Evolutionary conservation across 2,329 filamentous ascomycete genomes (phyloP).

Genomic region (Magnaporthiopsis incrustans): DNA sequence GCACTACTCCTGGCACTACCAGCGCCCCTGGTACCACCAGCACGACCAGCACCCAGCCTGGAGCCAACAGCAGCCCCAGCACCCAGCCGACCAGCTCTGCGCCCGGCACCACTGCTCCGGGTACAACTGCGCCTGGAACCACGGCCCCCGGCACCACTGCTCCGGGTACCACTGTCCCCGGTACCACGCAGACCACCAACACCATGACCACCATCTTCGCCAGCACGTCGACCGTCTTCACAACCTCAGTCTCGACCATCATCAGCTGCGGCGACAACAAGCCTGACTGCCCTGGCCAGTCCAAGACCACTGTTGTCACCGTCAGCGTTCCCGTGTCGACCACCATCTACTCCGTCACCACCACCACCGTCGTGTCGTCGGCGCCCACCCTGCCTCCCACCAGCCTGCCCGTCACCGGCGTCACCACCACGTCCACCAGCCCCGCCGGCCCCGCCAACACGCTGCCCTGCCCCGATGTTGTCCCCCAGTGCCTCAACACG

Average conservation of each 20-base stretch:
- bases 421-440: constrained; percentile 26
- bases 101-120: no score
- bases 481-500: constrained; percentile 87
- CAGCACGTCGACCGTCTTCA: constrained; percentile 31
- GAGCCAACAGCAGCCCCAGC: not conserved
- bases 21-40: constrained; percentile 15
- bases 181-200: constrained; percentile 9
- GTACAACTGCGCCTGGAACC: no score
- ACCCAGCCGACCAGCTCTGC: constrained; percentile 10
- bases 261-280: constrained; percentile 38
- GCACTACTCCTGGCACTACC: constrained; percentile 12
- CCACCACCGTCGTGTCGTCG: constrained; percentile 33
- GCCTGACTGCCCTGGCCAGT: constrained; percentile 42
- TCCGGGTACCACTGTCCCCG: no score
- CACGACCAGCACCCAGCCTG: not conserved
- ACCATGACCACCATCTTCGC: constrained; percentile 12
- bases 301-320: constrained; percentile 33
- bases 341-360: constrained; percentile 54
- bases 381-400: constrained; percentile 17
- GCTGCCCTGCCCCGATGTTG: constrained; percentile 57
- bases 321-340: constrained; percentile 50
- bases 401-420: constrained; percentile 8
- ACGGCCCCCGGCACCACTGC: no score
- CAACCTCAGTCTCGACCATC: constrained; percentile 40
- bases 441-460: constrained; percentile 31